These are phyloP conservation scores for Aspergillus vadensis DNA, from an alignment of 2,329 filamentous ascomycete species.

Conservation along the genomic window DNA sequence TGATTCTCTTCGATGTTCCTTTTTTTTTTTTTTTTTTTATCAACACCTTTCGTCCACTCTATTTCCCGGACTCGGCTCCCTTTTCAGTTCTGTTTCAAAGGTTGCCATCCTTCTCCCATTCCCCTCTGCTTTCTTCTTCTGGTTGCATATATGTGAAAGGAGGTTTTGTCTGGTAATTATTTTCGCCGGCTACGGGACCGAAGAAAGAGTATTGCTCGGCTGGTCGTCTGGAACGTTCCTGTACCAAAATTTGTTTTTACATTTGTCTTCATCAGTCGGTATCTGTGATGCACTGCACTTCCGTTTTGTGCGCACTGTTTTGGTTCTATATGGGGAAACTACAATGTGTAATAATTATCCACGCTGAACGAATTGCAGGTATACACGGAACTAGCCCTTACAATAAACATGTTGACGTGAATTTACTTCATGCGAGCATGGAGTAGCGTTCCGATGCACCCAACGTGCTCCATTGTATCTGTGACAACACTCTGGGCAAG, in stretches of 20 bases:
- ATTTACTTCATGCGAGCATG: neutral
- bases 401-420: neutral
- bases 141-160: slow-evolving; percentile 22
- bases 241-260: neutral
- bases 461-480: too few species aligned
- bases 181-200: neutral
- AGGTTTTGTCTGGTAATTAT: neutral
- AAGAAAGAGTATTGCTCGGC: slow-evolving; percentile 17
- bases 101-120: slow-evolving; percentile 3
- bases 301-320: slow-evolving; percentile 5
- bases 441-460: too few species aligned
- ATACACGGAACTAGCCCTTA: neutral
- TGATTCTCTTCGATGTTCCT: slow-evolving; percentile 3
- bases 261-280: neutral
- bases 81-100: slow-evolving; percentile 7
- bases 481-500: too few species aligned
- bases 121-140: neutral
- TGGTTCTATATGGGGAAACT: neutral
- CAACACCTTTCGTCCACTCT: neutral
- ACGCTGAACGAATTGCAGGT: neutral
- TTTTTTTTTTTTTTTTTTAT: slow-evolving; percentile 1
- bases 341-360: neutral
- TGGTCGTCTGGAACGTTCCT: slow-evolving; percentile 13
- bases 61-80: neutral
- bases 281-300: neutral